Conservation (phyloP, 2,329 filamentous ascomycete species). For the Aspergillus chevalieri region DNA sequence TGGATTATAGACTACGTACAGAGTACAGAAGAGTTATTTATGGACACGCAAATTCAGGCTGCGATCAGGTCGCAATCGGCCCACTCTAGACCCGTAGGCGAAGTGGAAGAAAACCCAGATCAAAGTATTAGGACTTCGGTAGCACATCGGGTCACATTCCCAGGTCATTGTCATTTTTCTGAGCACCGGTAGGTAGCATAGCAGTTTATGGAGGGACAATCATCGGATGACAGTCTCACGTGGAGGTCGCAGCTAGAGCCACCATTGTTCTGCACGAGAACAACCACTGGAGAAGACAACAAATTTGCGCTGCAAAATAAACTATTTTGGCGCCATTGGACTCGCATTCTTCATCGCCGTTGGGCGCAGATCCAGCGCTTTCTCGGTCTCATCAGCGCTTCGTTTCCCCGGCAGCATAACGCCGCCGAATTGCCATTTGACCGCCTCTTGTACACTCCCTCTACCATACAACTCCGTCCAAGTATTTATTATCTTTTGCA, state of each 20-base stretch:
- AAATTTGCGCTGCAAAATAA: too few relatives aligned
- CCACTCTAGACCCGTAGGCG: background rate
- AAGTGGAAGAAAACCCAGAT: background rate
- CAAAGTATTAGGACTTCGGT: background rate
- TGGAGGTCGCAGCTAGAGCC: background rate
- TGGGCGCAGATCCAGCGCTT: background rate
- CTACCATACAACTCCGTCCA: too few relatives aligned
- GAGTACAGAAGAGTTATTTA: background rate
- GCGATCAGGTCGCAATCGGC: background rate
- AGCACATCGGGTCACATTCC: too few relatives aligned
- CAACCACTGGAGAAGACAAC: too few relatives aligned
- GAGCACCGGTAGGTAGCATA: background rate
- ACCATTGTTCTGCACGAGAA: background rate
- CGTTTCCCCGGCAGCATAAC: slow-evolving; percentile 10
- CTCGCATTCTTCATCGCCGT: background rate
- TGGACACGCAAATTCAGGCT: background rate
- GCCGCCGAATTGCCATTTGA: background rate
- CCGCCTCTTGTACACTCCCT: background rate
- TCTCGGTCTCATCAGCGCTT: background rate
- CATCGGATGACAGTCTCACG: background rate
- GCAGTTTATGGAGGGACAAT: background rate
- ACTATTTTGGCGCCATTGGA: background rate
- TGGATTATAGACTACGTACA: background rate
- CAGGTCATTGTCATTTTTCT: too few relatives aligned
- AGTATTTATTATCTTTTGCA: background rate